A percentile compares a stretch with the other conserved stretches of the same genome.
These are phyloP conservation scores for Pythium aristosporum DNA, from an alignment of 352 stramenopile species.

Conservation along the genomic window DNA sequence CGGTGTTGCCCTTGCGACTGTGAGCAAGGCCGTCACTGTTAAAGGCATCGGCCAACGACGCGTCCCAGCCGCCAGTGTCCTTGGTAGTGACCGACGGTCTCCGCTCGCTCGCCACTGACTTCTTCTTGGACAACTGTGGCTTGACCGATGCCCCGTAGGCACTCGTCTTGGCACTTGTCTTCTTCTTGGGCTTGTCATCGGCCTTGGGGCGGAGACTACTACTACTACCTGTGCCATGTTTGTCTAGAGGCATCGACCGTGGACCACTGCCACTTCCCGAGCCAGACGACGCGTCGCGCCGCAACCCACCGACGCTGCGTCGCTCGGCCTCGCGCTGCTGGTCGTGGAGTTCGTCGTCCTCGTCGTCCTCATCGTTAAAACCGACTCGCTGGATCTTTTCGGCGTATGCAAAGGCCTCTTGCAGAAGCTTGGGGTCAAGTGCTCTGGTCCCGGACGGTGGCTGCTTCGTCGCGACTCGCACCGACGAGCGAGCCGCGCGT, in stretches of 20 bases:
- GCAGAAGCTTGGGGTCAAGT: slow-evolving; percentile 65
- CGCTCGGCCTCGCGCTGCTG: slow-evolving; percentile 20
- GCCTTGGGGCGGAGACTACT: slow-evolving; percentile 2
- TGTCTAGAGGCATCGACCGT: slow-evolving; percentile 6
- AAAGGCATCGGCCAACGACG: slow-evolving; percentile 23
- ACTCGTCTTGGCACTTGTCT: slow-evolving; percentile 40
- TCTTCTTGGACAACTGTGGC: slow-evolving; percentile 34
- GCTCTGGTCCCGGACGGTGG: slow-evolving; percentile 20
- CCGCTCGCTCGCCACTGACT: slow-evolving; percentile 24
- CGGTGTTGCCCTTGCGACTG: slow-evolving; percentile 23
- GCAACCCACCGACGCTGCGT: slow-evolving; percentile 9
- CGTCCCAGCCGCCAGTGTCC: slow-evolving; percentile 24
- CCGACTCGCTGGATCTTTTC: slow-evolving; percentile 49
- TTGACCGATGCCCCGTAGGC: slow-evolving; percentile 43
- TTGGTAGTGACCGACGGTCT: slow-evolving; percentile 14
- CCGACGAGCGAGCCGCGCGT: slow-evolving; percentile 22
- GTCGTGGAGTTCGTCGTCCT: slow-evolving; percentile 38
- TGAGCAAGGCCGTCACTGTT: slow-evolving; percentile 6
- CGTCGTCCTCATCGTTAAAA: slow-evolving; percentile 40
- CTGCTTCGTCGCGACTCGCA: slow-evolving; percentile 3
- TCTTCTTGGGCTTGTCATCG: slow-evolving; percentile 21
- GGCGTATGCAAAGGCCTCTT: slow-evolving; percentile 77
- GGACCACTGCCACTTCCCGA: slow-evolving; percentile 4
- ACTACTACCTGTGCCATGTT: slow-evolving; percentile 9
- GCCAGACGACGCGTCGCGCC: slow-evolving; percentile 14